Percentiles rank a stretch among this genome's conserved stretches.
Evolutionary conservation across 306 rosid species (phyloP).

Genomic region (Neltuma alba): DNA sequence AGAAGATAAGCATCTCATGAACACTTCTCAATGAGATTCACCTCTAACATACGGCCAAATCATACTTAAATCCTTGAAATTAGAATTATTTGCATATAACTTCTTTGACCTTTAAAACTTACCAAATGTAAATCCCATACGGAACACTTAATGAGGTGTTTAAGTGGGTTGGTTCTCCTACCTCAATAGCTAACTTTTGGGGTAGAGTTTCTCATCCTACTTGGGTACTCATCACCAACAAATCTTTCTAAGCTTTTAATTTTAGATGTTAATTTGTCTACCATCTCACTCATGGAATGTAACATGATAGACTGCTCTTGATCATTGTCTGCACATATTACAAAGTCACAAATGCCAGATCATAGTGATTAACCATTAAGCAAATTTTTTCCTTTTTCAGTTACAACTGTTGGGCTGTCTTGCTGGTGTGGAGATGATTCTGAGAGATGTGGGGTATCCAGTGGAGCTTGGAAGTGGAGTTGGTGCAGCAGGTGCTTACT

Average conservation of each 20-base stretch:
- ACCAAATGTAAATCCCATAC: no score
- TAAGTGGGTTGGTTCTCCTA: no score
- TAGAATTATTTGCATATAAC: background rate
- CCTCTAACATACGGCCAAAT: background rate
- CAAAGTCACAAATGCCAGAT: background rate
- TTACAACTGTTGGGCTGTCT: constrained; percentile 96
- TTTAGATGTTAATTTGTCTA: no score
- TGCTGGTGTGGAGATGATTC: constrained; percentile 99
- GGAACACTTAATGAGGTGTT: no score
- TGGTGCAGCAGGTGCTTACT: constrained; percentile 87
- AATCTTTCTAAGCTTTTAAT: background rate
- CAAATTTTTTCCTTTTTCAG: constrained; percentile 56
- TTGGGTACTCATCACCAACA: no score
- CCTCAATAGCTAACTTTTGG: no score
- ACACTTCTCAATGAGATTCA: background rate
- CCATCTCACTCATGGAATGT: background rate
- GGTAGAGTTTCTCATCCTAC: no score
- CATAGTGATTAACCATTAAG: background rate
- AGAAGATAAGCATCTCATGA: background rate
- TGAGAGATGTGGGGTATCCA: constrained; percentile 93
- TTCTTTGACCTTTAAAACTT: background rate
- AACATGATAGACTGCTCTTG: background rate
- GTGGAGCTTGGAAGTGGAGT: constrained; percentile 96
- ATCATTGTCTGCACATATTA: background rate
- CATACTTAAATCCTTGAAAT: background rate